Evolutionary conservation across 208 protist genomes (phyloP).

Genomic region (Naegleria fowleri): DNA sequence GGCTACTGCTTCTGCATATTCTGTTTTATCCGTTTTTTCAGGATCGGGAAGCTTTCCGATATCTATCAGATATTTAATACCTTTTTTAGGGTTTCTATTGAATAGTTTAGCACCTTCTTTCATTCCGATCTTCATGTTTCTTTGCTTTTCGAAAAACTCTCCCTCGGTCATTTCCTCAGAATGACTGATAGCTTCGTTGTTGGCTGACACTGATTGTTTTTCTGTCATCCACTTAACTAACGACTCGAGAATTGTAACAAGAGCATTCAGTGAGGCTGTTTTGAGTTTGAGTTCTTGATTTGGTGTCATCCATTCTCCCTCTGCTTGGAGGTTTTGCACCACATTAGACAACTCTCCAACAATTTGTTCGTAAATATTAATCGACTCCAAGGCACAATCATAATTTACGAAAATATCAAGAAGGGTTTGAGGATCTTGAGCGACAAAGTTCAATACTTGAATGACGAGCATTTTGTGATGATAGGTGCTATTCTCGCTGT

Average conservation of each 20-base stretch:
- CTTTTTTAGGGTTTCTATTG: not conserved
- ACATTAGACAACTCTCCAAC: not conserved
- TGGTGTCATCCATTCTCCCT: slow-evolving; percentile 7
- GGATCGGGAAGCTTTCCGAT: not conserved
- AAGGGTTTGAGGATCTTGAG: slow-evolving; percentile 52
- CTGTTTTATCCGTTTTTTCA: not conserved
- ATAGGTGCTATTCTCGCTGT: slow-evolving; percentile 46
- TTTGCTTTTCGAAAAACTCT: slow-evolving; percentile 22
- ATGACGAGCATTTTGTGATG: slow-evolving; percentile 54
- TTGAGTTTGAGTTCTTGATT: slow-evolving; percentile 16
- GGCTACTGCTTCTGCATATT: slow-evolving; percentile 20
- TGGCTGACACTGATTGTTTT: not conserved
- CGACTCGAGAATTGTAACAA: not conserved
- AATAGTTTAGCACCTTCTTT: slow-evolving; percentile 22
- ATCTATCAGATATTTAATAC: slow-evolving; percentile 1
- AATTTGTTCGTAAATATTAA: slow-evolving; percentile 15
- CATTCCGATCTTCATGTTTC: slow-evolving; percentile 1
- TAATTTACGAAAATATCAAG: slow-evolving; percentile 78
- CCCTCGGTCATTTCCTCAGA: not conserved
- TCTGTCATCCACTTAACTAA: slow-evolving; percentile 3
- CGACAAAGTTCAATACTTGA: slow-evolving; percentile 41
- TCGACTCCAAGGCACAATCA: slow-evolving; percentile 60
- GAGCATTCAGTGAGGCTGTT: not conserved
- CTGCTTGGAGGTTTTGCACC: not conserved
- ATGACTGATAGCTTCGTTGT: not conserved